Percentiles rank a stretch among this genome's conserved stretches.
These are phyloP conservation scores for Ustulina deusta DNA, from an alignment of 2,329 filamentous ascomycete species.

Conservation along the genomic window DNA sequence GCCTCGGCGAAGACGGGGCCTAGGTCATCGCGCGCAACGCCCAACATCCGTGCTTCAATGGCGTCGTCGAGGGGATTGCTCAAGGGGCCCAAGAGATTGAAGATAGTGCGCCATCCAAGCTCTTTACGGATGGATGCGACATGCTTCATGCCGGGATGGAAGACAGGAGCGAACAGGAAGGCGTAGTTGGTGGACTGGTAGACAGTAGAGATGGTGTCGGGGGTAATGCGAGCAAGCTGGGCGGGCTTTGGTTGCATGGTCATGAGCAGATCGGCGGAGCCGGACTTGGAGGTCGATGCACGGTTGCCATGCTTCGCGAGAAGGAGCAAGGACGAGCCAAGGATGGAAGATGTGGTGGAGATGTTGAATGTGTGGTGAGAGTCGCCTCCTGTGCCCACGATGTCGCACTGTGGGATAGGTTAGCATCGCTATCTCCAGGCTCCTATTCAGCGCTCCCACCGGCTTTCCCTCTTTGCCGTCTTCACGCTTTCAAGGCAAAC, in stretches of 20 bases:
- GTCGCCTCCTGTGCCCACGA: constrained; percentile 97
- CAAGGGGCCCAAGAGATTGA: constrained; percentile 94
- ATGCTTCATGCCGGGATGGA: constrained; percentile 94
- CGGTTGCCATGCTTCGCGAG: constrained; percentile 97
- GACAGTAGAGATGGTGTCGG: constrained; percentile 75
- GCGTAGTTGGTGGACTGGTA: constrained; percentile 89
- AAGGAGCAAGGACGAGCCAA: constrained; percentile 86
- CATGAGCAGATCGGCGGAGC: constrained; percentile 90
- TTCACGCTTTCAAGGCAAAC: constrained; percentile 47
- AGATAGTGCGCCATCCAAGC: constrained; percentile 94
- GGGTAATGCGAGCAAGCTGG: constrained; percentile 78
- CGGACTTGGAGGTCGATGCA: constrained; percentile 94
- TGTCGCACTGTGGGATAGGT: constrained; percentile 73
- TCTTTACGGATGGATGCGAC: constrained; percentile 87
- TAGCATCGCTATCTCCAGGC: constrained; percentile 1
- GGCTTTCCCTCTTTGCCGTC: background rate
- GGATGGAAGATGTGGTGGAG: constrained; percentile 91
- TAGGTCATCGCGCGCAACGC: constrained; percentile 87
- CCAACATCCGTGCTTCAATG: constrained; percentile 92
- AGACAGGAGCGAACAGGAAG: constrained; percentile 95
- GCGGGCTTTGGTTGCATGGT: constrained; percentile 79
- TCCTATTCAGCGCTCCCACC: background rate
- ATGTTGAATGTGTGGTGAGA: constrained; percentile 99
- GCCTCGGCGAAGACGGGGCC: constrained; percentile 92
- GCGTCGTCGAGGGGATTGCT: constrained; percentile 88